Conservation (phyloP, 768 basidiomycete genomes). For the Agaricus sinodeliciosus region DNA sequence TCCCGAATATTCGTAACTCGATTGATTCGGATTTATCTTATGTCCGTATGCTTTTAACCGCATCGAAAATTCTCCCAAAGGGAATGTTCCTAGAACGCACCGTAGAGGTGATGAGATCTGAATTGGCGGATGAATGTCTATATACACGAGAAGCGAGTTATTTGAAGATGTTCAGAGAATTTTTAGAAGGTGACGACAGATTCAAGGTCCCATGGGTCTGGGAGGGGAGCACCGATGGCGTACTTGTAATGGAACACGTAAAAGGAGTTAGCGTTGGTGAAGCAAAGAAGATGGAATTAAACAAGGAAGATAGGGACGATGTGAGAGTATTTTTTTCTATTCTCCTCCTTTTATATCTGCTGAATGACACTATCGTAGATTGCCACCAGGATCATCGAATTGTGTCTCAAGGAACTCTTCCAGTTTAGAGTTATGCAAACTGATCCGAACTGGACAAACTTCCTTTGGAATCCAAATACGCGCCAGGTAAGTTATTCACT, state of each 20-base stretch:
- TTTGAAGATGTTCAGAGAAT: slow-evolving; percentile 48
- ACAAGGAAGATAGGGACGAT: slow-evolving; percentile 63
- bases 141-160: slow-evolving; percentile 80
- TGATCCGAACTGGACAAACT: slow-evolving; percentile 98
- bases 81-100: slow-evolving; percentile 90
- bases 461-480: slow-evolving; percentile 73
- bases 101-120: slow-evolving; percentile 81
- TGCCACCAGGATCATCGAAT: slow-evolving; percentile 69
- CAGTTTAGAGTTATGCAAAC: slow-evolving; percentile 94
- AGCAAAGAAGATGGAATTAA: slow-evolving; percentile 42
- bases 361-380: slow-evolving; percentile 46
- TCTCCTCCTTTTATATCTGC: background rate
- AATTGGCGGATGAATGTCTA: slow-evolving; percentile 89
- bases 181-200: slow-evolving; percentile 49
- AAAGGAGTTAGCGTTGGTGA: slow-evolving; percentile 78
- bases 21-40: slow-evolving; percentile 87
- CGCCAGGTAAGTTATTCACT: slow-evolving; percentile 39
- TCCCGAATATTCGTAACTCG: slow-evolving; percentile 84
- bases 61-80: slow-evolving; percentile 74
- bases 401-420: slow-evolving; percentile 89
- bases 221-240: slow-evolving; percentile 71
- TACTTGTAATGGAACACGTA: slow-evolving; percentile 88
- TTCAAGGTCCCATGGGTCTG: slow-evolving; percentile 88
- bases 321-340: slow-evolving; percentile 31
- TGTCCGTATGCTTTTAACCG: slow-evolving; percentile 73